A percentile compares a stretch with the other conserved stretches of the same genome.
Evolutionary conservation across 2,329 filamentous ascomycete species (phyloP).

Genomic region (Chrysoporthe puriensis): DNA sequence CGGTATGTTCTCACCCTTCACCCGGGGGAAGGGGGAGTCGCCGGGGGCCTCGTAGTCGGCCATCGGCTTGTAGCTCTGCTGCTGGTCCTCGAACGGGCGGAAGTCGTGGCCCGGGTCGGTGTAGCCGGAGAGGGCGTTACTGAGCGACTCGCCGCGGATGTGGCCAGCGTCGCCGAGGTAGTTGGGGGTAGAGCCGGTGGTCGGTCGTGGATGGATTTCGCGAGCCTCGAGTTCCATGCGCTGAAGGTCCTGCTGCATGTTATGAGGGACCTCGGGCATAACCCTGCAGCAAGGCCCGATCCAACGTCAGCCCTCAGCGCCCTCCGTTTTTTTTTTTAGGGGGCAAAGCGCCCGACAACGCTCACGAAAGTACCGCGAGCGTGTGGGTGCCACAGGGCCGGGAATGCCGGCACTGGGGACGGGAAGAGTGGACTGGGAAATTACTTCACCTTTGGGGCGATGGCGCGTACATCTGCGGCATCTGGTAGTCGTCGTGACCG

Average conservation of each 20-base stretch:
- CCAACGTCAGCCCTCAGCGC: conserved; percentile 43
- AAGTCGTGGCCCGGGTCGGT: conserved; percentile 37
- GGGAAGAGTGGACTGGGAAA: conserved; percentile 19
- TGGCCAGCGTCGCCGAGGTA: conserved; percentile 36
- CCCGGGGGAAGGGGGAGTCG: conserved; percentile 90
- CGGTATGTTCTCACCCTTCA: conserved; percentile 85
- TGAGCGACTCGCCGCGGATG: conserved; percentile 49
- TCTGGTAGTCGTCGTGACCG: conserved; percentile 62
- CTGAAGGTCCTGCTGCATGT: conserved; percentile 93
- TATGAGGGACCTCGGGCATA: conserved; percentile 93
- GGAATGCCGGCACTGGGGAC: conserved; percentile 18
- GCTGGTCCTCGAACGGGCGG: conserved; percentile 48
- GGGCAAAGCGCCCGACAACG: conserved; percentile 9
- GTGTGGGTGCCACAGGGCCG: conserved; percentile 23
- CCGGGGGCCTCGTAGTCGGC: conserved; percentile 65
- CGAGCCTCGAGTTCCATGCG: conserved; percentile 82
- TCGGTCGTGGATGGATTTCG: conserved; percentile 48
- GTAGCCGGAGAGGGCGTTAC: conserved; percentile 42
- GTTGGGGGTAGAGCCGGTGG: conserved; percentile 36
- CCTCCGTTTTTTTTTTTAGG: conserved; percentile 20
- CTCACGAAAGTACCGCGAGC: conserved; percentile 18
- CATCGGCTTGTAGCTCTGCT: conserved; percentile 42
- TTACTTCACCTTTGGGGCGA: conserved; percentile 58
- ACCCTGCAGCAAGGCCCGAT: conserved; percentile 60
- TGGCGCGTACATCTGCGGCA: conserved; percentile 63